These are phyloP conservation scores for Peronospora belbahrii DNA, from an alignment of 352 stramenopile species.

Conservation along the genomic window DNA sequence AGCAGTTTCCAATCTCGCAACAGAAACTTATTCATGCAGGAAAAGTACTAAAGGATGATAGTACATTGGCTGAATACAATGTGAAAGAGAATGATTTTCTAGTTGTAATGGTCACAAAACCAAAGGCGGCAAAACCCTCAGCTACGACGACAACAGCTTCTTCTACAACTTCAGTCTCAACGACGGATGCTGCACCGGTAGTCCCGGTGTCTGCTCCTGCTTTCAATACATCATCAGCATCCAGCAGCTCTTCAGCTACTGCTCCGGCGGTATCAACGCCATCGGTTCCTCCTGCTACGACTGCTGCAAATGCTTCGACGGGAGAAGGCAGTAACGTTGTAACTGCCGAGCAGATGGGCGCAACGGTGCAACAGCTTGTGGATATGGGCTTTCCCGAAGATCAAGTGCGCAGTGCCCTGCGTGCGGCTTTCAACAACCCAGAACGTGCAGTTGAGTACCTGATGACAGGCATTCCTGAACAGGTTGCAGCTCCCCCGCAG, in stretches of 20 bases:
- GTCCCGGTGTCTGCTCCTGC: constrained; percentile 10
- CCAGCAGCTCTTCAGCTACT: constrained; percentile 55
- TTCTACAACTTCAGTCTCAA: constrained; percentile 7
- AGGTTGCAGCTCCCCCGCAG: constrained; percentile 25
- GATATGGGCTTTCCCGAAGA: constrained; percentile 88
- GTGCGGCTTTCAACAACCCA: constrained; percentile 82
- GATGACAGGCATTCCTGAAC: constrained; percentile 81
- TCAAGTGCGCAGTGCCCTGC: constrained; percentile 65
- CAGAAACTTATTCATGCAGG: constrained; percentile 85
- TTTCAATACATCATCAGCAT: constrained; percentile 62
- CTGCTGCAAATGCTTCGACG: constrained; percentile 16
- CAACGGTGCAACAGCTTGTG: constrained; percentile 60
- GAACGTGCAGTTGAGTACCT: constrained; percentile 84
- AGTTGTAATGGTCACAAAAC: constrained; percentile 86
- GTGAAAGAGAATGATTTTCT: constrained; percentile 86
- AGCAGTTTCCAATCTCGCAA: constrained; percentile 60
- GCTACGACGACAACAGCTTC: constrained; percentile 13
- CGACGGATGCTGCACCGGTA: constrained; percentile 14
- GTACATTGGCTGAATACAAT: constrained; percentile 69
- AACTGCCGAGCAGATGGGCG: constrained; percentile 36
- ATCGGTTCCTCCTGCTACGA: constrained; percentile 40
- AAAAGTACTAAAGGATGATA: constrained; percentile 86
- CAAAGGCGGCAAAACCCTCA: constrained; percentile 51
- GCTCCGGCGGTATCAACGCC: constrained; percentile 57
- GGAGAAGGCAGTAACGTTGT: constrained; percentile 14